These are phyloP conservation scores for Rutstroemia sydowiana DNA, from an alignment of 2,329 filamentous ascomycete genomes.

Conservation along the genomic window DNA sequence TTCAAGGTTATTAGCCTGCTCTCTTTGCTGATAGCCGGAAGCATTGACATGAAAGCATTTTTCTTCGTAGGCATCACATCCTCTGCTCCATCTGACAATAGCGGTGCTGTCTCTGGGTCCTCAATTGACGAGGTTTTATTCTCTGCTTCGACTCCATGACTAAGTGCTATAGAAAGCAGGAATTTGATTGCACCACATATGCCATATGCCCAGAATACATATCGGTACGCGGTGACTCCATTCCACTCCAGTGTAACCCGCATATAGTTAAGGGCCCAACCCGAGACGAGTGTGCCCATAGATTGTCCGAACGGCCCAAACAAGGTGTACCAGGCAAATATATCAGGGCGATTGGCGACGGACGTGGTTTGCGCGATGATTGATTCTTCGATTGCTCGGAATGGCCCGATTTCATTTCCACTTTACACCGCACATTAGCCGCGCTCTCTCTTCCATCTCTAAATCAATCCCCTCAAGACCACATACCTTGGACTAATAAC, in stretches of 20 bases:
- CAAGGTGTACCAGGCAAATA: conserved; percentile 57
- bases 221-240: conserved; percentile 41
- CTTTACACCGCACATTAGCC: conserved; percentile 29
- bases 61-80: conserved; percentile 20
- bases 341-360: conserved; percentile 40
- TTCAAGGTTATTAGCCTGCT: conserved; percentile 48
- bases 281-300: conserved; percentile 49
- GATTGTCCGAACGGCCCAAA: conserved; percentile 53
- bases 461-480: neutral
- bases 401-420: conserved; percentile 58
- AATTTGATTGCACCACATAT: conserved; percentile 51
- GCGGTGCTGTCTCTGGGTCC: conserved; percentile 24
- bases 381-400: conserved; percentile 55
- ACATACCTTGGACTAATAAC: conserved; percentile 50
- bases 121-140: conserved; percentile 28
- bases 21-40: conserved; percentile 51
- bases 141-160: conserved; percentile 33
- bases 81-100: conserved; percentile 21
- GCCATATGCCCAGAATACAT: conserved; percentile 52
- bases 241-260: conserved; percentile 37
- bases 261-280: conserved; percentile 50
- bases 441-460: neutral
- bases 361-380: conserved; percentile 49
- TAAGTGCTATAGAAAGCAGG: conserved; percentile 42
- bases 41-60: conserved; percentile 28